Evolutionary conservation across 345 rosid species (phyloP).

Genomic region (Hevea brasiliensis): DNA sequence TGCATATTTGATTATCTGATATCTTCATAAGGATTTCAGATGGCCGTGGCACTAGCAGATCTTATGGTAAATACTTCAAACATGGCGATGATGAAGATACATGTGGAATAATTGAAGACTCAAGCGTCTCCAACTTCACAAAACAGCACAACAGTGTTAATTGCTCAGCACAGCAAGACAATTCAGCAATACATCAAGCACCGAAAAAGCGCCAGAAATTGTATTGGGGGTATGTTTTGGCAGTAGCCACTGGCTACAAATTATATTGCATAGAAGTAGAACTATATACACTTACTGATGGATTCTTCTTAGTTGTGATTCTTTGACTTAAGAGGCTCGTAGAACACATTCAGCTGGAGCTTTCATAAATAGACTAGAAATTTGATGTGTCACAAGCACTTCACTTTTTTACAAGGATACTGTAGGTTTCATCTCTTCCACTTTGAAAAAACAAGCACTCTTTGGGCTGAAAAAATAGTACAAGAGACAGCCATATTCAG

Average conservation of each 20-base stretch:
- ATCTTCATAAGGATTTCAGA: conserved; percentile 19
- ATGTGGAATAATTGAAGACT: conserved; percentile 20
- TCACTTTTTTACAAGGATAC: neutral
- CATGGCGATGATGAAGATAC: conserved; percentile 21
- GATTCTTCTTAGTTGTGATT: neutral
- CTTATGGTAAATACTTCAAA: conserved; percentile 18
- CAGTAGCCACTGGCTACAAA: neutral
- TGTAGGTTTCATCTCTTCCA: neutral
- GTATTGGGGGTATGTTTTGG: conserved; percentile 61
- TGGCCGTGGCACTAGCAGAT: conserved; percentile 8
- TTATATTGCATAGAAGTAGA: neutral
- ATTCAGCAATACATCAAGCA: conserved; percentile 14
- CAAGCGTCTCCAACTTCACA: conserved; percentile 17
- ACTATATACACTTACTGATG: neutral
- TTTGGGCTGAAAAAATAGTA: neutral
- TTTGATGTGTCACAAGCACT: no score
- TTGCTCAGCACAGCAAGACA: conserved; percentile 23
- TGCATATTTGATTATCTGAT: neutral
- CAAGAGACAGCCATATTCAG: neutral
- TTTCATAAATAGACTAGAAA: neutral
- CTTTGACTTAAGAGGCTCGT: neutral
- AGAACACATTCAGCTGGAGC: neutral
- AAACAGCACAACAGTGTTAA: conserved; percentile 9
- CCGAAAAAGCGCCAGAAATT: conserved; percentile 55
- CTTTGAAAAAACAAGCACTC: neutral